Conservation (phyloP, 1,284 basidiomycete genomes). For the Testicularia cyperi region DNA sequence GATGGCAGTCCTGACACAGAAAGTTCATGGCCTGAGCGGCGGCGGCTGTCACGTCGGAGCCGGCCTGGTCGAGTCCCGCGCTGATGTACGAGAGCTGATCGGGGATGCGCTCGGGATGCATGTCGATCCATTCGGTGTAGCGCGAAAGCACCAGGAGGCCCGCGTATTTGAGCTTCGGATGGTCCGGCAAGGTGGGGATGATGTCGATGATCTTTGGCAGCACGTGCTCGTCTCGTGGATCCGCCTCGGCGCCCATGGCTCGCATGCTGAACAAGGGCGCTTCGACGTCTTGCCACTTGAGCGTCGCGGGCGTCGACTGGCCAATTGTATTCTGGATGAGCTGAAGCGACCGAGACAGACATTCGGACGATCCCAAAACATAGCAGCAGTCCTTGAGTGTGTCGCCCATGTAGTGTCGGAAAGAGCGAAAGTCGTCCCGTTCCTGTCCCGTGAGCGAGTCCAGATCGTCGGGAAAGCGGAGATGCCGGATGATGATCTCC, state of each 20-base stretch:
- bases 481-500: constrained; percentile 81
- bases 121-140: constrained; percentile 95
- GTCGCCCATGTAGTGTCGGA: constrained; percentile 98
- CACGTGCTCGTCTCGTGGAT: constrained; percentile 77
- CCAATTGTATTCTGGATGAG: constrained; percentile 74
- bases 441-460: constrained; percentile 75
- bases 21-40: constrained; percentile 95
- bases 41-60: constrained; percentile 74
- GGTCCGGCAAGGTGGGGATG: constrained; percentile 82
- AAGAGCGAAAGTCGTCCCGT: constrained; percentile 87
- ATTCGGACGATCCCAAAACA: constrained; percentile 83
- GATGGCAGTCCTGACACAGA: constrained; percentile 86
- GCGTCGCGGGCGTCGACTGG: constrained; percentile 60
- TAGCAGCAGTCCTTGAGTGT: constrained; percentile 98
- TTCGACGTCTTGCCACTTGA: constrained; percentile 90
- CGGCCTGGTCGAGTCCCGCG: constrained; percentile 73
- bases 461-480: constrained; percentile 82
- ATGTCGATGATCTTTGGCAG: constrained; percentile 94
- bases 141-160: constrained; percentile 91
- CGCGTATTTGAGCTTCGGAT: constrained; percentile 91
- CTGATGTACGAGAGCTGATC: constrained; percentile 88
- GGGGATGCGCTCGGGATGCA: constrained; percentile 83
- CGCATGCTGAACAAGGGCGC: constrained; percentile 97
- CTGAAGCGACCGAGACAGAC: constrained; percentile 78
- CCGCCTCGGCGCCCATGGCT: constrained; percentile 94